Evolutionary conservation across 1,139 yeast genomes (phyloP), one percentile per base, ranked within the genome.

Genomic region (Nakaseomyces kungkrabaensis): DNA sequence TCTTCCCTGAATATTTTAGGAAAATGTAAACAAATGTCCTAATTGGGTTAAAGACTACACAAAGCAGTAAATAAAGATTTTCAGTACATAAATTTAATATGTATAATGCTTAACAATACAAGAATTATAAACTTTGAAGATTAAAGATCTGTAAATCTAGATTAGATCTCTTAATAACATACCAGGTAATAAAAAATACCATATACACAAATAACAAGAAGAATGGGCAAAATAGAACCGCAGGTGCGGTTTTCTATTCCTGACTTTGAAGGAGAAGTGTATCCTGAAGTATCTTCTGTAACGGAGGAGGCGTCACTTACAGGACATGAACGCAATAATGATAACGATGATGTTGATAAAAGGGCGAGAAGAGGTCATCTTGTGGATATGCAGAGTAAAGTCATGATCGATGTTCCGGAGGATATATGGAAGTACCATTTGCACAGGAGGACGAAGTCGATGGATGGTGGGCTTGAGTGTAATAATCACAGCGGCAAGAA

Each of bases 341-440:
- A 33, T 10, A n/a, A 33, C 10, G 10, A 33, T 32, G 41, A 24
- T 11, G 29, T 9, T 6, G 36, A 29, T 13, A 38, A 37, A 5
- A n/a, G 38, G 37, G 36, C 48, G 31, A 5, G 36, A 32, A 10
- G 51, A 25, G 57, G 58, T 11, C 61, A 63, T 41, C 55, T 66
- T 24, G 62, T 63, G 4, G 62, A 62, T 47, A 58, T 65, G 54
- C 56, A 59, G n/a, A 56, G 63, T 1, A 62, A 63, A 47, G 56
- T 62, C 10, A 59, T 61, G 56, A 54, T 63, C 3, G 61, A 59
- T 43, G 67, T 62, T 1, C 64, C 68, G 1, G 56, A 59, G 45
- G 60, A 63, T 4, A 58, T 62, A 17, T 62, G 66, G 63, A 54
- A 52, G 8, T 59, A 52, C 47, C 65, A 61, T 48, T 9, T 24